Evolutionary conservation across 2,329 filamentous ascomycete genomes (phyloP).

Genomic region (Colletotrichum tropicicola): DNA sequence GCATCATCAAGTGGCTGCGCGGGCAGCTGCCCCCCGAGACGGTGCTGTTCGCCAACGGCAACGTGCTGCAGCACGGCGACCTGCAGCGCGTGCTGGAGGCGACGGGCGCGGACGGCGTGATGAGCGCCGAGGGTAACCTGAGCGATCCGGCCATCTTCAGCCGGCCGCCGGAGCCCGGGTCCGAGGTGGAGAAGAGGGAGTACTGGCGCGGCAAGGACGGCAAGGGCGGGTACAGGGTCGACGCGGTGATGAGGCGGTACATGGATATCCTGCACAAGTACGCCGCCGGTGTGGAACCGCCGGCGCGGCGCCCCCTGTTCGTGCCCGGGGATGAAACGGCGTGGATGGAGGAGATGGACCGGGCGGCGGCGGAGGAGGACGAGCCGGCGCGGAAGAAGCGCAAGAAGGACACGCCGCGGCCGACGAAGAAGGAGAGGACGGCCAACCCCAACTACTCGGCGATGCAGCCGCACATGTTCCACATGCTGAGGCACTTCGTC

Average conservation of each 20-base stretch:
- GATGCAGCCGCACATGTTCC: slow-evolving; percentile 94
- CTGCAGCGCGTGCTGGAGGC: slow-evolving; percentile 79
- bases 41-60: slow-evolving; percentile 96
- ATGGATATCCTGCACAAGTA: slow-evolving; percentile 88
- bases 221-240: slow-evolving; percentile 85
- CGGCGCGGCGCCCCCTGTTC: slow-evolving; percentile 77
- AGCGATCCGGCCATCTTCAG: slow-evolving; percentile 92
- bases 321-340: slow-evolving; percentile 65
- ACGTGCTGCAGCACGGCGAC: slow-evolving; percentile 84
- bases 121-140: slow-evolving; percentile 96
- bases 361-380: slow-evolving; percentile 43
- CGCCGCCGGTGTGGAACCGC: slow-evolving; percentile 73
- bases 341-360: slow-evolving; percentile 51
- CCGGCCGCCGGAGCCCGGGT: slow-evolving; percentile 66
- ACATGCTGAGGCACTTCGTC: slow-evolving; percentile 86
- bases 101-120: slow-evolving; percentile 91
- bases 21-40: slow-evolving; percentile 86
- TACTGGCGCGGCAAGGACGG: slow-evolving; percentile 88
- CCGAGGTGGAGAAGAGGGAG: slow-evolving; percentile 70
- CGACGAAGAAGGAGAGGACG: slow-evolving; percentile 46
- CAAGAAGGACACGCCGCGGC: slow-evolving; percentile 46
- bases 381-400: slow-evolving; percentile 63
- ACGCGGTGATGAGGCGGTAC: slow-evolving; percentile 88
- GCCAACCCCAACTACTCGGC: slow-evolving; percentile 79
- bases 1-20: slow-evolving; percentile 81